These are phyloP conservation scores for Aeminium ludgeri DNA, from an alignment of 495 filamentous ascomycete species.

Conservation along the genomic window DNA sequence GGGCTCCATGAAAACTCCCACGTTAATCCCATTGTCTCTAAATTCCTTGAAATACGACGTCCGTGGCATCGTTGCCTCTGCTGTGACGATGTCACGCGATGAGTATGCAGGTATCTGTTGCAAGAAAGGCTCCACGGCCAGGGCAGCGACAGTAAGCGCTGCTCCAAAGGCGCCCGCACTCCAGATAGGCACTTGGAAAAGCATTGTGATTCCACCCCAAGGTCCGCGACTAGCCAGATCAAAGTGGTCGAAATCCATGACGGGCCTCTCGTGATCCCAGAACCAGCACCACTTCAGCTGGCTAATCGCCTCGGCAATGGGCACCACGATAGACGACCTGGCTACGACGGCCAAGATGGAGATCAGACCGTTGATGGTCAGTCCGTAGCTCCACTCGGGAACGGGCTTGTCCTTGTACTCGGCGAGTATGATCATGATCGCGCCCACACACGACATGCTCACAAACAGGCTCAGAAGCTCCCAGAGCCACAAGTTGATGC, in stretches of 20 bases:
- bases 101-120: conserved; percentile 6
- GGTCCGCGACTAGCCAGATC: conserved; percentile 29
- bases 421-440: conserved; percentile 1
- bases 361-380: conserved; percentile 21
- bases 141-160: not conserved
- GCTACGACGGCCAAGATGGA: conserved; percentile 22
- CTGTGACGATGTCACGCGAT: not conserved
- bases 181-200: conserved; percentile 10
- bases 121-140: conserved; percentile 3
- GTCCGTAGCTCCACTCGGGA: conserved; percentile 3
- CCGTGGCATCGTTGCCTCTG: not conserved
- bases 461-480: conserved; percentile 1
- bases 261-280: conserved; percentile 9
- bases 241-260: conserved; percentile 21
- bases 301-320: conserved; percentile 19
- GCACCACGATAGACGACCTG: conserved; percentile 20
- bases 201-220: conserved; percentile 23
- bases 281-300: conserved; percentile 29
- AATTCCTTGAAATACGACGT: not conserved
- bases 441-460: conserved; percentile 1
- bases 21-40: too few species aligned
- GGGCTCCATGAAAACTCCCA: not conserved
- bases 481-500: conserved; percentile 4
- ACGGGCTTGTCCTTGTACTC: conserved; percentile 1
- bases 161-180: conserved; percentile 1